Percentiles rank a stretch among this genome's conserved stretches.
Evolutionary conservation across 108 stramenopile genomes (phyloP).

Genomic region (Fistulifera solaris): DNA sequence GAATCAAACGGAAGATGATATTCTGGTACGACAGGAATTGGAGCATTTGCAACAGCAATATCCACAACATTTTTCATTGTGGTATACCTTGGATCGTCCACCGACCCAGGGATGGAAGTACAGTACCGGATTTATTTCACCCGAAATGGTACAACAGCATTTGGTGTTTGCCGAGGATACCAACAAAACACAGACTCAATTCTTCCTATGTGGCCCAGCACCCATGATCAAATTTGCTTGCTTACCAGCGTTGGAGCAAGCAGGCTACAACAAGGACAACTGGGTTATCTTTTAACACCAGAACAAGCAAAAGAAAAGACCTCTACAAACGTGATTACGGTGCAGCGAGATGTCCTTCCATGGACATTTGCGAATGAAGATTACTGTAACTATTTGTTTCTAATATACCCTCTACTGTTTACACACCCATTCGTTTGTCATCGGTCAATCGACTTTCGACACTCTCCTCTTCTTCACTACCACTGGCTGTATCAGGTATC

Average conservation of each 20-base stretch:
- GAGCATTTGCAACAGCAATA: conserved; percentile 61
- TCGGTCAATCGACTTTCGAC: no score
- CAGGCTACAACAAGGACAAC: conserved; percentile 82
- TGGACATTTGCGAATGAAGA: not conserved
- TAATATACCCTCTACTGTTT: no score
- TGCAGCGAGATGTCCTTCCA: not conserved
- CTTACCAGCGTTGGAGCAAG: conserved; percentile 75
- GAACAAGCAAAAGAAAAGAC: conserved; percentile 1
- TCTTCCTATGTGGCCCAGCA: conserved; percentile 98
- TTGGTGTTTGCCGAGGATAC: conserved; percentile 29
- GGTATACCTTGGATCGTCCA: conserved; percentile 85
- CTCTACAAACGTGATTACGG: not conserved
- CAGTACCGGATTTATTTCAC: conserved; percentile 85
- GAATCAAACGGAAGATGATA: conserved; percentile 92
- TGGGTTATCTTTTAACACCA: conserved; percentile 79
- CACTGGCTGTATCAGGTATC: no score
- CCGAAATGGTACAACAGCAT: conserved; percentile 82
- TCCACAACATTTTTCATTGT: conserved; percentile 69
- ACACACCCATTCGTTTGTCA: not conserved
- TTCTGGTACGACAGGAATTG: conserved; percentile 84
- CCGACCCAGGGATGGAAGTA: conserved; percentile 55
- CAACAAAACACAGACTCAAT: conserved; percentile 48
- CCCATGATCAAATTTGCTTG: conserved; percentile 99
- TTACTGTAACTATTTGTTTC: not conserved
- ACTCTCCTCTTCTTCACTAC: no score